Percentiles rank a stretch among this genome's conserved stretches.
Evolutionary conservation across 208 protist species (phyloP).

Genomic region (Acanthamoeba triangularis): DNA sequence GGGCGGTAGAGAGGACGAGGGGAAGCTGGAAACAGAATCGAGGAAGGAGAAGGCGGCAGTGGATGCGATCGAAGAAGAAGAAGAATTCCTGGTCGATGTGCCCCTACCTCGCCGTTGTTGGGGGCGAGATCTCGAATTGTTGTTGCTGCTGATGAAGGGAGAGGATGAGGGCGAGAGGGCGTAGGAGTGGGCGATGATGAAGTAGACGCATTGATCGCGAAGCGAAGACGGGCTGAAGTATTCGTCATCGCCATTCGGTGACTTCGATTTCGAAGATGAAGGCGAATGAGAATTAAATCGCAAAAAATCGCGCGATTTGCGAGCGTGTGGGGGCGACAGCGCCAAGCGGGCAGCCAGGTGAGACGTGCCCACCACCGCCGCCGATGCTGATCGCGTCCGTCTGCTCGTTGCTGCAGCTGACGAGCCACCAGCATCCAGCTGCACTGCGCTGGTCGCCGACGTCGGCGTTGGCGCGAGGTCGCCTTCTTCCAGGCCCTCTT

Average conservation of each 20-base stretch:
- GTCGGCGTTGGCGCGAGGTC: not conserved
- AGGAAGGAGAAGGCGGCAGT: not conserved
- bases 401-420: too few species aligned
- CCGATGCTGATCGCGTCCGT: not conserved
- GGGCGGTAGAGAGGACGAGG: not conserved
- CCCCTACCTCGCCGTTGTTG: not conserved
- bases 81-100: too few species aligned
- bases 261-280: too few species aligned
- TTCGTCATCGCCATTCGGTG: not conserved
- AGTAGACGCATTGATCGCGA: not conserved
- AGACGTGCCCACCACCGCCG: too few species aligned
- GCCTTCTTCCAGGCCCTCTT: not conserved
- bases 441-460: not conserved
- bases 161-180: not conserved
- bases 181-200: not conserved
- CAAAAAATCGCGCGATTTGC: not conserved
- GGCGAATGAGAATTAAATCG: not conserved
- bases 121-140: not conserved
- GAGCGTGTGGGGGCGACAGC: too few species aligned
- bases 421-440: too few species aligned
- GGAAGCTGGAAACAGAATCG: constrained; percentile 6
- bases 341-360: too few species aligned
- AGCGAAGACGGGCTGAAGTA: not conserved
- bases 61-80: too few species aligned
- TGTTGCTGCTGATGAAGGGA: too few species aligned